Conservation (phyloP, 23 red algal genomes). For the Gracilariopsis chorda region DNA sequence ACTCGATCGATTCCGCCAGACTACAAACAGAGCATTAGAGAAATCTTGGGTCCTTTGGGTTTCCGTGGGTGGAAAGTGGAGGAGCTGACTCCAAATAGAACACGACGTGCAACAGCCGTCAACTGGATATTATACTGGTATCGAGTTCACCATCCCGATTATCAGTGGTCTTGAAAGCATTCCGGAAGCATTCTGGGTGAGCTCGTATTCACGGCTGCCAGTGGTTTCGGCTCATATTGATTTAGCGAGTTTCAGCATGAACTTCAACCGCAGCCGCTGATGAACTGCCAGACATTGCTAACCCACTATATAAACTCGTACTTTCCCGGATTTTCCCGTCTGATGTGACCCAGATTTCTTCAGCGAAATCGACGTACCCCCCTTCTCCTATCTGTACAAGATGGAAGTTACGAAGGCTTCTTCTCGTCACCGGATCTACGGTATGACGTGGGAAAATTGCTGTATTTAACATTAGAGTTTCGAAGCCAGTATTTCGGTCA, state of each 20-base stretch:
- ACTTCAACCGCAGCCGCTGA: background rate
- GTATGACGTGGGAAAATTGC: constrained; percentile 66
- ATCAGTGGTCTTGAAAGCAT: constrained; percentile 16
- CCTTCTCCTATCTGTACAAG: constrained; percentile 15
- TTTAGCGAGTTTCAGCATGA: too few species aligned
- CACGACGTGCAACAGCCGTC: constrained; percentile 60
- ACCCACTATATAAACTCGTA: background rate
- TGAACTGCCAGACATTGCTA: background rate
- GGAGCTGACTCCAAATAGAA: constrained; percentile 76
- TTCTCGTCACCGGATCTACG: background rate
- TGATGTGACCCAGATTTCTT: constrained; percentile 47
- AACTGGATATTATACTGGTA: constrained; percentile 82
- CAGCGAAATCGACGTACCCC: constrained; percentile 31
- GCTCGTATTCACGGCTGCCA: too few species aligned
- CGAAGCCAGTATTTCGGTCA: constrained; percentile 16
- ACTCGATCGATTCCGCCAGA: constrained; percentile 30
- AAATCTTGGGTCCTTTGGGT: background rate
- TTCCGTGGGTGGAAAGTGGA: constrained; percentile 58
- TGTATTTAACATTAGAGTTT: constrained; percentile 71
- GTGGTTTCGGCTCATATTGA: too few species aligned
- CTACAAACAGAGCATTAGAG: constrained; percentile 61
- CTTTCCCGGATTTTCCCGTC: constrained; percentile 25
- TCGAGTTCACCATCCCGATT: constrained; percentile 33
- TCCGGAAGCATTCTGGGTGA: too few species aligned
- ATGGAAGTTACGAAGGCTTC: constrained; percentile 33